Evolutionary conservation across 75 land plant species (phyloP), one percentile per base, ranked within the genome.

Genomic region (Picea sitchensis): DNA sequence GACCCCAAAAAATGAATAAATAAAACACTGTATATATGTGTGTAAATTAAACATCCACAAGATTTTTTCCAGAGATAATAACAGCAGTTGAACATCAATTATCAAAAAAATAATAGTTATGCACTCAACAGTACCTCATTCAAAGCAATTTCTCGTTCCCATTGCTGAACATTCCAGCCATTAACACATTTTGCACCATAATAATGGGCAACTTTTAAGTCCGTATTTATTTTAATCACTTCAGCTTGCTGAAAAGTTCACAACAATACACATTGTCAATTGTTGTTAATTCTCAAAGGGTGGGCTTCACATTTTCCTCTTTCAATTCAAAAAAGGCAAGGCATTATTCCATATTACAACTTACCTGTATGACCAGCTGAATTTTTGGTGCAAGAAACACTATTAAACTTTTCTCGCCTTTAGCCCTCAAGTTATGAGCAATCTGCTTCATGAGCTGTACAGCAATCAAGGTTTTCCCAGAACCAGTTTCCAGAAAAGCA

Each of bases 381-480:
- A 61, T 23, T 61, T 5, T 20, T 5, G 63, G 63, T 61, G 1
- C 26, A 20, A 61, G 26, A 23, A 61, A n/a, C 8, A 61, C 21
- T n/a, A 61, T 61, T 4, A 61, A 7, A 21, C 77, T 1, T 59
- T 59, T 59, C 3, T 59, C 4, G 3, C 17, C 0, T 59, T 59
- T 20, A 3, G 1, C 17, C 20, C 4, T 59, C 61, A 59, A 2
- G 3, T 59, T 59, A 36, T 85, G 59, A 3, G 93, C 86, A 47
- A 87, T 81, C 21, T 83, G 57, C 12, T 85, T 80, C 58, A 95
- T 69, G 63, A 95, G 85, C 89, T 92, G 83, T 38, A 89, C 81
- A 0, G 92, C 93, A 51, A 95, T 89, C 61, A 86, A 81, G 23
- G 94, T 95, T 81, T 92, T 95, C 30, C 94, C 94, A 62, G 86